Conservation (phyloP, 75 land plant species). For the Adiantum capillusveneris region DNA sequence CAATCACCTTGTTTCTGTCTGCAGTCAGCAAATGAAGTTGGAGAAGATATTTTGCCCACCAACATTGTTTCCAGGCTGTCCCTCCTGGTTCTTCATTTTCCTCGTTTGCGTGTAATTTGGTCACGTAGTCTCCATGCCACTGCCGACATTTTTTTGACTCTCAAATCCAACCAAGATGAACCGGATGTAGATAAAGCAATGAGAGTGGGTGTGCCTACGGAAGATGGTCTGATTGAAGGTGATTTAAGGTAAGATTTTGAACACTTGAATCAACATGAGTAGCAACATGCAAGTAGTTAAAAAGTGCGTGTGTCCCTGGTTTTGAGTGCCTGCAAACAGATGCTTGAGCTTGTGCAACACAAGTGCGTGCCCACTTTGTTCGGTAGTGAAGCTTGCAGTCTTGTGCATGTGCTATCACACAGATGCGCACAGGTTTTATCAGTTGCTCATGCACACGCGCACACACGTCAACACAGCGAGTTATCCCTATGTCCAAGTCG, state of each 20-base stretch:
- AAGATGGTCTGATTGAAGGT: slow-evolving; percentile 89
- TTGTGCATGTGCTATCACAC: too few relatives aligned
- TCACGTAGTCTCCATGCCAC: slow-evolving; percentile 98
- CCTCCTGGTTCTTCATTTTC: slow-evolving; percentile 88
- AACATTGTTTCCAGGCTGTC: slow-evolving; percentile 89
- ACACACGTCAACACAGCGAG: too few relatives aligned
- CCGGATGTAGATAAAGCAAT: slow-evolving; percentile 82
- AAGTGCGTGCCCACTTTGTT: too few relatives aligned
- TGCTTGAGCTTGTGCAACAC: too few relatives aligned
- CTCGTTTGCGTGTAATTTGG: slow-evolving; percentile 96
- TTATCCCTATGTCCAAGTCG: too few relatives aligned
- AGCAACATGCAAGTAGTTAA: neutral
- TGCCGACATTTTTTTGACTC: slow-evolving; percentile 88
- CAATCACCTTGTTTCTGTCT: slow-evolving; percentile 4
- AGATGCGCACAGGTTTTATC: too few relatives aligned
- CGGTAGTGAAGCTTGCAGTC: too few relatives aligned
- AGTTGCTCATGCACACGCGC: too few relatives aligned
- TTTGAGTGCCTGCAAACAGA: too few relatives aligned
- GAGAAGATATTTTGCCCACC: slow-evolving; percentile 79
- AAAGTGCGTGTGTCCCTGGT: neutral
- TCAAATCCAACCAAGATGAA: slow-evolving; percentile 97
- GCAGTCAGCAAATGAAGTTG: slow-evolving; percentile 96
- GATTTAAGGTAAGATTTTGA: slow-evolving; percentile 59
- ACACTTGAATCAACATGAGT: neutral
- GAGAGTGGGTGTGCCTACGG: slow-evolving; percentile 91